Percentiles rank a stretch among this genome's conserved stretches.
These are phyloP conservation scores for Metarhizium album DNA, from an alignment of 2,329 filamentous ascomycete genomes.

Conservation along the genomic window DNA sequence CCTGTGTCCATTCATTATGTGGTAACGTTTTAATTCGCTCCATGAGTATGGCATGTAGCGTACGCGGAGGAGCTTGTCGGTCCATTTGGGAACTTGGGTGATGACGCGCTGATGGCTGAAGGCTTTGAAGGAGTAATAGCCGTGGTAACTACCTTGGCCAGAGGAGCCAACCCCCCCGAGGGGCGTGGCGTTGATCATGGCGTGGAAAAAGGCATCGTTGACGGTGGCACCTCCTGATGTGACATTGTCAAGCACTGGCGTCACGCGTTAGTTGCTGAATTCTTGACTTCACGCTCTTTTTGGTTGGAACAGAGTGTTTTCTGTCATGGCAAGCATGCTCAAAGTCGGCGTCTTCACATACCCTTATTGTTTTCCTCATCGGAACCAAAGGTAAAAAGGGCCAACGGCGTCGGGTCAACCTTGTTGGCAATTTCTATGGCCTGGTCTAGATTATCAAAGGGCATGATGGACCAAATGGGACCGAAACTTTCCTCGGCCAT, in stretches of 20 bases:
- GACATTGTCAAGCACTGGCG: constrained; percentile 23
- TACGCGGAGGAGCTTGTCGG: constrained; percentile 45
- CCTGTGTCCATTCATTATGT: constrained; percentile 30
- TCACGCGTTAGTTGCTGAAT: neutral
- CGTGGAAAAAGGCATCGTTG: constrained; percentile 37
- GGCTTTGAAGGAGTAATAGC: constrained; percentile 33
- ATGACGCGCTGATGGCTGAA: constrained; percentile 30
- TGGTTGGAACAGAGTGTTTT: neutral
- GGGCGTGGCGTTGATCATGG: constrained; percentile 28
- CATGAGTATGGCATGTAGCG: constrained; percentile 55
- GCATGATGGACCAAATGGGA: constrained; percentile 75
- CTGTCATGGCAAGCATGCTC: constrained; percentile 1
- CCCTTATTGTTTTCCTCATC: constrained; percentile 66
- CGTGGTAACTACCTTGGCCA: constrained; percentile 38
- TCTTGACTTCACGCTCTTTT: neutral
- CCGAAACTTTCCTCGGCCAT: constrained; percentile 83
- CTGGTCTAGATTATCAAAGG: constrained; percentile 70
- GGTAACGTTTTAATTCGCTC: constrained; percentile 32
- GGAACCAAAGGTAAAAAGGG: constrained; percentile 75
- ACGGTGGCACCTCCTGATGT: constrained; percentile 40
- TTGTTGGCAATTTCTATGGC: constrained; percentile 73
- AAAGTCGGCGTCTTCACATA: constrained; percentile 24
- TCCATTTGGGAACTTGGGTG: constrained; percentile 25
- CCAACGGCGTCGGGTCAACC: constrained; percentile 73
- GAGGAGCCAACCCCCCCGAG: constrained; percentile 40